These are phyloP conservation scores for Chlorella sorokiniana DNA, from an alignment of 139 green algal genomes.

Conservation along the genomic window DNA sequence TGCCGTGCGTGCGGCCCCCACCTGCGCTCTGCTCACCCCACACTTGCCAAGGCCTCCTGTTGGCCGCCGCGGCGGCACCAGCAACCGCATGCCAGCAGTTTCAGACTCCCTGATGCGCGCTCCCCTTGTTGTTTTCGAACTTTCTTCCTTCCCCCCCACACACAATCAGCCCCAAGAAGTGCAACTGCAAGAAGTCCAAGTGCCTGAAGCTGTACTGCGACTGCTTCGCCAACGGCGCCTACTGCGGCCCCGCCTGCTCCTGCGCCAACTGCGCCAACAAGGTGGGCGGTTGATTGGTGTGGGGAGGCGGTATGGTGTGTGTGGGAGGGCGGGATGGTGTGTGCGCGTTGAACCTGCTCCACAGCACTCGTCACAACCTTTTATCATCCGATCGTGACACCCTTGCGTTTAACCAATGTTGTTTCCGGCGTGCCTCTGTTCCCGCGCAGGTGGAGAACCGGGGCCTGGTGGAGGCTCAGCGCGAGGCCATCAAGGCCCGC, in stretches of 20 bases:
- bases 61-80: too few species aligned
- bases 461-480: conserved; percentile 43
- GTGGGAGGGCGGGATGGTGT: too few species aligned
- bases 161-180: conserved; percentile 45
- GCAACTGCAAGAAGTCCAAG: conserved; percentile 89
- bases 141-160: not conserved
- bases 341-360: too few species aligned
- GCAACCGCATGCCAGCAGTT: too few species aligned
- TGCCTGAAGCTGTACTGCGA: conserved; percentile 95
- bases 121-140: not conserved
- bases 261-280: conserved; percentile 77
- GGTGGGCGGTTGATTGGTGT: conserved; percentile 48
- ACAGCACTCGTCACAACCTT: too few species aligned
- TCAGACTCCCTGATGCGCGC: not conserved
- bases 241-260: conserved; percentile 67
- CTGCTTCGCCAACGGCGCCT: conserved; percentile 77
- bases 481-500: conserved; percentile 56
- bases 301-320: too few species aligned
- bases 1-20: too few species aligned
- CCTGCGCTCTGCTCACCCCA: not conserved
- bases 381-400: too few species aligned
- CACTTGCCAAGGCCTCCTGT: too few species aligned
- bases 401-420: too few species aligned
- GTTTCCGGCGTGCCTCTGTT: too few species aligned
- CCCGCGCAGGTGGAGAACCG: too few species aligned